Base-by-base conservation (phyloP, 805 yeast species). In the Candida xiaguanensis region DNA sequence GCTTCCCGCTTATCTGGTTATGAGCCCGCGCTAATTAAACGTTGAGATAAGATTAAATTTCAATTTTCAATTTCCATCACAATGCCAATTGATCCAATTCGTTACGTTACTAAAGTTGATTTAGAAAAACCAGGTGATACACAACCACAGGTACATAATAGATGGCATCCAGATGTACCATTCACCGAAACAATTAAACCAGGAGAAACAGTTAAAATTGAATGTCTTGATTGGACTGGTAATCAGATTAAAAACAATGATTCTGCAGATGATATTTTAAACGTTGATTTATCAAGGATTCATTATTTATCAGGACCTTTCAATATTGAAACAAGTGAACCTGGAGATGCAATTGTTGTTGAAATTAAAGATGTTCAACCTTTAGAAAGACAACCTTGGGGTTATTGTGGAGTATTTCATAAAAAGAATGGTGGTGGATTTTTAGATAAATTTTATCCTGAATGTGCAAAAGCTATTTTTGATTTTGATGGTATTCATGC, bases 91-190 rank as follows among this genome's bases (percentile, higher is more conserved):
- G 50, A 43, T 18, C 53, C 61, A 26, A 53, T 66, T 42, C 57
- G 66, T 45, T 65, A 67, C 28, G 60, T 63, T 17, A 62, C 69
- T 31, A 58, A 60, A 41, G 68, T 70, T 31, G 74, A 68, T 46
- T 57, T 74, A 19, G 53, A 55, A 34, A 67, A 52, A 40, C 74
- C 76, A 1, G 77, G 75, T 12, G 61, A 63, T 49, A 68, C 61
- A 35, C 78, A 74, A 50, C 63, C 64, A 19, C 72, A 71, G 16
- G 49, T 71, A 32, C 78, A 73, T 56, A 73, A 73, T 52, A 58
- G 78, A 49, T 73, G 78, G 78, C 78, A 73, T 48, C 78, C 78
- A 8, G 76, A 72, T 37, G 56, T 73, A 24, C 78, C 78, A 31
- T 52, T 56, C 39, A 52, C 65, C 24, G 65, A 52, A 28, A 58